These are phyloP conservation scores for Trypethelium eluteriae DNA, from an alignment of 495 filamentous ascomycete genomes.

Conservation along the genomic window DNA sequence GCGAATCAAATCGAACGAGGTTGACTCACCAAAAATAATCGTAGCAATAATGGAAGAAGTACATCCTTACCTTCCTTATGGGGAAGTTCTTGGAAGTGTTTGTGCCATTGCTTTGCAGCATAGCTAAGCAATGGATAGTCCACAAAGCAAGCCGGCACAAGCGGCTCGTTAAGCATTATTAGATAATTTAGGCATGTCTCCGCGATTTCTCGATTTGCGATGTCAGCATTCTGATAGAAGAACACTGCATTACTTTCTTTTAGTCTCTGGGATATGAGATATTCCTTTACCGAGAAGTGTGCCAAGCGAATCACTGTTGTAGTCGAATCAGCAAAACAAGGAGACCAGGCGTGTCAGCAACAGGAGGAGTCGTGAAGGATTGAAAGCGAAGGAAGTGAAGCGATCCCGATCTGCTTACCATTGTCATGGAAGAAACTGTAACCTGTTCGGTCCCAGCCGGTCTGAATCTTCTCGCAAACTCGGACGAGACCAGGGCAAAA, in stretches of 20 bases:
- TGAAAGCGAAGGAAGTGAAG: not conserved
- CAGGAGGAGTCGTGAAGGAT: not conserved
- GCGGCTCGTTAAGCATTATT: not conserved
- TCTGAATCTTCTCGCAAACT: constrained; percentile 2
- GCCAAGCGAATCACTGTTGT: constrained; percentile 8
- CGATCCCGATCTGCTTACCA: not conserved
- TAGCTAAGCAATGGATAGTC: constrained; percentile 8
- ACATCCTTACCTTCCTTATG: not conserved
- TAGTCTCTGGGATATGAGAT: constrained; percentile 1
- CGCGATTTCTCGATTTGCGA: not conserved
- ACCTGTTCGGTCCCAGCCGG: not conserved
- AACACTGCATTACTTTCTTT: not conserved
- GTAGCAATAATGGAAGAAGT: not conserved
- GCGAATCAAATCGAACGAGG: not conserved
- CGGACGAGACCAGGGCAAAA: constrained; percentile 3
- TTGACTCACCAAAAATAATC: not conserved
- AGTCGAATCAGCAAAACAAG: no score
- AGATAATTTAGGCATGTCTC: not conserved
- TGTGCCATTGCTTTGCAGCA: not conserved
- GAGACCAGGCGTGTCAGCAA: not conserved
- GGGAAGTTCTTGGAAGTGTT: not conserved
- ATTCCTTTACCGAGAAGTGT: constrained; percentile 13
- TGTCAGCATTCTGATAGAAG: not conserved
- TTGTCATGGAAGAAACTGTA: not conserved
- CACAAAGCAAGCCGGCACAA: not conserved